These are phyloP conservation scores for Cenchrus fungigraminus DNA, from an alignment of 176 grass and related monocot genomes.

Conservation along the genomic window DNA sequence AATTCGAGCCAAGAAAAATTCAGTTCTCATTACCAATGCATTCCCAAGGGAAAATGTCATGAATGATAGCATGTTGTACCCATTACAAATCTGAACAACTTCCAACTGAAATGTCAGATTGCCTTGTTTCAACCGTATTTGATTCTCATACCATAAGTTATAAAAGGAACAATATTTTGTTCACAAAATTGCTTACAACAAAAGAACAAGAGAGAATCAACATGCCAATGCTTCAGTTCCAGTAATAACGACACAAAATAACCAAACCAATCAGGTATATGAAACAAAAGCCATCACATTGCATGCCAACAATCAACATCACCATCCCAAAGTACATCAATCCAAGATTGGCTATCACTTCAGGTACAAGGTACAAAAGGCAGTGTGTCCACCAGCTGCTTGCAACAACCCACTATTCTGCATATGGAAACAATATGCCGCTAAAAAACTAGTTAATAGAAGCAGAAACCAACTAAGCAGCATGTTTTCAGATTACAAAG, in stretches of 20 bases:
- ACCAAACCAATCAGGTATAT: background rate
- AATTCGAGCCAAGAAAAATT: too few species aligned
- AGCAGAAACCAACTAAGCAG: background rate
- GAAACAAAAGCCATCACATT: background rate
- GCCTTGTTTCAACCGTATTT: too few species aligned
- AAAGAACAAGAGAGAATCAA: background rate
- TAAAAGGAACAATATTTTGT: background rate
- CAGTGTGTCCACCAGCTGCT: background rate
- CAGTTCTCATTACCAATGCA: too few species aligned
- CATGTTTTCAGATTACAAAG: conserved; percentile 36
- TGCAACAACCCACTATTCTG: background rate
- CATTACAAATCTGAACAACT: too few species aligned
- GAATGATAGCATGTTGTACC: too few species aligned
- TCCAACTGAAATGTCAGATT: too few species aligned
- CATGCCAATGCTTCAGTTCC: background rate
- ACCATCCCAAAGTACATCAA: background rate
- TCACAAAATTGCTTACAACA: background rate
- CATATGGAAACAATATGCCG: background rate
- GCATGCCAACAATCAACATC: background rate
- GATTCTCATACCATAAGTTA: too few species aligned
- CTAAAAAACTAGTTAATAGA: background rate
- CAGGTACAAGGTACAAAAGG: background rate
- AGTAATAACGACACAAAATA: background rate
- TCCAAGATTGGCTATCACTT: background rate
- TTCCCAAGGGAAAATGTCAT: too few species aligned